Evolutionary conservation across 352 stramenopile species (phyloP), one percentile per base, ranked within the genome.

Genomic region (Globisporangium cylindrosporum): DNA sequence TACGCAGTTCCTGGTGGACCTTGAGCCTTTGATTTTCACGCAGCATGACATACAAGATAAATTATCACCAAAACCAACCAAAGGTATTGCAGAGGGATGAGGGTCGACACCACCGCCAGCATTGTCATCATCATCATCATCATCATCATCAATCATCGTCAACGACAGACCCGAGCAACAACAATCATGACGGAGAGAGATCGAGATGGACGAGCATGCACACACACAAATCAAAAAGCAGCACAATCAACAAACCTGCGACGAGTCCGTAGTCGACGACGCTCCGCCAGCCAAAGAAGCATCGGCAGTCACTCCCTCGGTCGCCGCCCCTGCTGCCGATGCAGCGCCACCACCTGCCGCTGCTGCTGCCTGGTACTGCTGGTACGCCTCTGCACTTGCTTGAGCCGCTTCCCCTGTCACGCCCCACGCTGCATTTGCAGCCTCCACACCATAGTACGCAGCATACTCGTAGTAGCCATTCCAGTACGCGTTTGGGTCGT

Each of bases 381-480:
- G 77, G 57, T 93, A 94, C 2, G 79, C 78, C 49, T 91, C 82
- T 1, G 82, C 83, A 51, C 79, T 91, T n/a, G 83, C 77, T 56
- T 89, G 71, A 5, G 87, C 85, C 12, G 87, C 87, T 25, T 82
- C 86, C 24, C 86, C 85, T 0, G 88, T 94, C 18, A 95, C 86
- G 24, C 89, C 89, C 89, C 89, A 96, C 0, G 89, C 89, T 6
- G 82, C 83, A 48, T 95, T 95, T 3, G 89, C 89, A 1, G 87
- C 89, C 60, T 96, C 87, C 55, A 94, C 82, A 7, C 89, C 89
- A 53, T 96, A 96, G 72, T 96, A 96, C 6, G 87, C 89, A 20
- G 89, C 89, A 60, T 96, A 96, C 64, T 94, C 89, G 73, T 96
- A 94, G 66, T 91, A 96, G 15, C 89, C 89, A 36, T 95, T 95